Evolutionary conservation across 2,329 filamentous ascomycete species (phyloP).

Genomic region (Emericellopsis atlantica): DNA sequence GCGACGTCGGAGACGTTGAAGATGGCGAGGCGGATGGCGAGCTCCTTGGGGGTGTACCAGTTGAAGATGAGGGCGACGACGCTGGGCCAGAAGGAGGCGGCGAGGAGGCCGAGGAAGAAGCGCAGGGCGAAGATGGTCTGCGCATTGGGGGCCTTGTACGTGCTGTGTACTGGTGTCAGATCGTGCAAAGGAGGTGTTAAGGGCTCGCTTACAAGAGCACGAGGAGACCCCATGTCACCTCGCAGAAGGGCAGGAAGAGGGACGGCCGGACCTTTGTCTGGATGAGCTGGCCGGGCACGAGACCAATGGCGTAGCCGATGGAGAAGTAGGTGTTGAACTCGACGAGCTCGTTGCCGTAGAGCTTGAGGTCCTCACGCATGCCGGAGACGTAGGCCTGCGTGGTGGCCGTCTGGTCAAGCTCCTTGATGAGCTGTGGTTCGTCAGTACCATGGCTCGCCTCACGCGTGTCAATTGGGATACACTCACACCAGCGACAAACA

Average conservation of each 20-base stretch:
- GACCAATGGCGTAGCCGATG: conserved; percentile 43
- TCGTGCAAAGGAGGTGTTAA: no score
- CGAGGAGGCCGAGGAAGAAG: no score
- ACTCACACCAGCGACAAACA: conserved; percentile 21
- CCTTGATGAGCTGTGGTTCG: conserved; percentile 13
- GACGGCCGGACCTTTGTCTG: conserved; percentile 25
- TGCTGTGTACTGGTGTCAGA: no score
- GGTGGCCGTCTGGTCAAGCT: conserved; percentile 22
- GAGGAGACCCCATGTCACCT: conserved; percentile 21
- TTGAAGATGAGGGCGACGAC: conserved; percentile 18
- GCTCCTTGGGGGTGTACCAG: no score
- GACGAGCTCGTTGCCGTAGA: conserved; percentile 42
- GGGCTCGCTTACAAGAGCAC: no score
- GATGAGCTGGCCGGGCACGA: conserved; percentile 23
- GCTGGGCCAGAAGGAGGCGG: conserved; percentile 23
- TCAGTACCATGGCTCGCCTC: no score
- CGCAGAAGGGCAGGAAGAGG: conserved; percentile 24
- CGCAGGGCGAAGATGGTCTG: no score
- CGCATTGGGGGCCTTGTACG: no score
- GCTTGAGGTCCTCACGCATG: conserved; percentile 18
- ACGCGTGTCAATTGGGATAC: no score
- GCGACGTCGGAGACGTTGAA: no score
- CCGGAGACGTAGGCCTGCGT: conserved; percentile 24
- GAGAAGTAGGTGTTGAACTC: conserved; percentile 41
- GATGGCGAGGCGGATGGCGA: no score